Percentiles rank a stretch among this genome's conserved stretches.
These are phyloP conservation scores for Primulina huaijiensis DNA, from an alignment of 257 asterid genomes.

Conservation along the genomic window DNA sequence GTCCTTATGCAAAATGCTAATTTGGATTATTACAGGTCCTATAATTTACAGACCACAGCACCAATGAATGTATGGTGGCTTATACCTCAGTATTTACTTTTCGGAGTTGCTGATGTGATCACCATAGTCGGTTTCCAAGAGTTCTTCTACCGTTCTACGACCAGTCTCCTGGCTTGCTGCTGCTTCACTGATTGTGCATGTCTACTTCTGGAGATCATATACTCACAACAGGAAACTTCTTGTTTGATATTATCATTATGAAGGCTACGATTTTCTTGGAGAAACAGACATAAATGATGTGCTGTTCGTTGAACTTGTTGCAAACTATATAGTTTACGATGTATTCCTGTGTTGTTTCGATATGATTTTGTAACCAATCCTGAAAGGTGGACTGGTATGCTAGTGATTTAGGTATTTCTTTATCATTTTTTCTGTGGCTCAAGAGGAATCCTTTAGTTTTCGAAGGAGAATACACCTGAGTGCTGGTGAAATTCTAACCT, in stretches of 20 bases:
- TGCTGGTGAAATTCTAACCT: too few relatives aligned
- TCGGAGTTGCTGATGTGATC: constrained; percentile 52
- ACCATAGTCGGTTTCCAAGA: constrained; percentile 61
- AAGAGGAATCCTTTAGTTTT: too few relatives aligned
- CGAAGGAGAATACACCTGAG: too few relatives aligned
- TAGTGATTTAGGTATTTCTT: too few relatives aligned
- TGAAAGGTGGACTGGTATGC: too few relatives aligned
- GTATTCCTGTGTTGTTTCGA: background rate
- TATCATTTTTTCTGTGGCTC: too few relatives aligned
- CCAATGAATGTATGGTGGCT: constrained; percentile 56
- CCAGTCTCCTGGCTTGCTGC: constrained; percentile 49
- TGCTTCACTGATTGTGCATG: constrained; percentile 28
- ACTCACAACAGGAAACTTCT: constrained; percentile 32
- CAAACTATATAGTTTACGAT: background rate
- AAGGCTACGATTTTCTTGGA: background rate
- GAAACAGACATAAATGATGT: background rate
- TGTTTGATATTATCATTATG: background rate
- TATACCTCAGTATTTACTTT: constrained; percentile 48
- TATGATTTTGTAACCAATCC: too few relatives aligned
- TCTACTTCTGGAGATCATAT: constrained; percentile 40
- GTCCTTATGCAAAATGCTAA: background rate
- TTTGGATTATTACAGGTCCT: background rate
- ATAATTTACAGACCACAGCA: constrained; percentile 12
- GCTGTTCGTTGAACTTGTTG: background rate
- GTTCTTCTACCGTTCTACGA: constrained; percentile 68